Conservation (phyloP, 108 stramenopile species). For the Discostella pseudostelligera region DNA sequence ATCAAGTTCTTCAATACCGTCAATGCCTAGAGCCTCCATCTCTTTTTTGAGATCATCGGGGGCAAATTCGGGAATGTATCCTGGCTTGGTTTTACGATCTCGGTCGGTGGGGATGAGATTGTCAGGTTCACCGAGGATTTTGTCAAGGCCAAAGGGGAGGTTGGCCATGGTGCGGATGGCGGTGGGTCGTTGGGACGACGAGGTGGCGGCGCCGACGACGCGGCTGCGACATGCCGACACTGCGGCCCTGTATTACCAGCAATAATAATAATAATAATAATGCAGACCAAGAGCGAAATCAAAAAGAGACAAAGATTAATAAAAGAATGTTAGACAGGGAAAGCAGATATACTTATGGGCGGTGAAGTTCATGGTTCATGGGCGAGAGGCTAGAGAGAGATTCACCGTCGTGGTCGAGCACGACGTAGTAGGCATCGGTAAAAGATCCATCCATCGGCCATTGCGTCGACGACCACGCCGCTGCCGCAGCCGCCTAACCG, state of each 20-base stretch:
- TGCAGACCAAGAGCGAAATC: too few relatives aligned
- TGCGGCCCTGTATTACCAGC: slow-evolving; percentile 11
- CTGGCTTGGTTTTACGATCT: slow-evolving; percentile 60
- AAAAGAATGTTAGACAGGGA: not conserved
- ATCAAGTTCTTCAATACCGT: slow-evolving; percentile 81
- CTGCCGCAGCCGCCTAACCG: not conserved
- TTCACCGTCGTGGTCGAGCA: not conserved
- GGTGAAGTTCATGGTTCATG: not conserved
- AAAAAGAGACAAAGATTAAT: not conserved
- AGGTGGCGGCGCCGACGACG: slow-evolving; percentile 14
- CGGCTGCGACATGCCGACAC: slow-evolving; percentile 13
- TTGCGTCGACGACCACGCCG: not conserved
- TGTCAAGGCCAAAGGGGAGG: slow-evolving; percentile 82
- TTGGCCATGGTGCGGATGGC: slow-evolving; percentile 41
- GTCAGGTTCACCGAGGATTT: slow-evolving; percentile 83
- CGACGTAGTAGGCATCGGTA: not conserved
- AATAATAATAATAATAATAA: too few relatives aligned
- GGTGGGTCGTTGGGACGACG: slow-evolving; percentile 12
- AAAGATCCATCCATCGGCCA: not conserved
- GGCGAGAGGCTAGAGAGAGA: not conserved
- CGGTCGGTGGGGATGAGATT: slow-evolving; percentile 81
- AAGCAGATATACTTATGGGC: not conserved
- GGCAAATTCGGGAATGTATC: slow-evolving; percentile 72
- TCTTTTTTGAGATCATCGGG: slow-evolving; percentile 74
- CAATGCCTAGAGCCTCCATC: slow-evolving; percentile 83